Conservation (phyloP, 2,329 filamentous ascomycete species). For the Exophiala sp. region DNA sequence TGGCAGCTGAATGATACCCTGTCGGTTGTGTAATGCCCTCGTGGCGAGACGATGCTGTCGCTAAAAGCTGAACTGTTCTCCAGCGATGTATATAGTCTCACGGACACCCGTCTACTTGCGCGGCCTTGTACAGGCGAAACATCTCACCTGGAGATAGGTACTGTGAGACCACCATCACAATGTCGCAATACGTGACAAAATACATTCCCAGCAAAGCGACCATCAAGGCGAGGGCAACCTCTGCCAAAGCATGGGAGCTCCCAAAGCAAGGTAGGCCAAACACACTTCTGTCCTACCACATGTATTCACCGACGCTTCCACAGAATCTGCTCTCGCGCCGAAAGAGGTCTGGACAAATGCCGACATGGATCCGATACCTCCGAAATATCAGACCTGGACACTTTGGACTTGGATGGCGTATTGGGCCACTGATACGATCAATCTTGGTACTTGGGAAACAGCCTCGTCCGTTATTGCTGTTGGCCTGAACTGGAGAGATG, state of each 20-base stretch:
- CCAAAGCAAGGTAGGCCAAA: slow-evolving; percentile 38
- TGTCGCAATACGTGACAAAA: slow-evolving; percentile 28
- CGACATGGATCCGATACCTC: slow-evolving; percentile 43
- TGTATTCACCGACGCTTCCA: not conserved
- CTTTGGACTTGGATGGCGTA: slow-evolving; percentile 39
- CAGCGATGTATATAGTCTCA: not conserved
- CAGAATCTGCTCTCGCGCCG: slow-evolving; percentile 43
- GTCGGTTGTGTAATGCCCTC: not conserved
- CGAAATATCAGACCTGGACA: slow-evolving; percentile 21
- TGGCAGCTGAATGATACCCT: not conserved
- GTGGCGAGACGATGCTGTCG: not conserved
- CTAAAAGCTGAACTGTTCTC: not conserved
- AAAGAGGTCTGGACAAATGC: slow-evolving; percentile 45
- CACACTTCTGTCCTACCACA: not conserved
- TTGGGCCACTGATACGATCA: slow-evolving; percentile 40
- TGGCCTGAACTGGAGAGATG: slow-evolving; percentile 47
- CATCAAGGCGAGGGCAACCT: slow-evolving; percentile 39
- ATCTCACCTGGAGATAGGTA: not conserved
- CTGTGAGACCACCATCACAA: slow-evolving; percentile 1
- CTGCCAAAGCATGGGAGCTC: slow-evolving; percentile 43
- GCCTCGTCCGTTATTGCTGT: slow-evolving; percentile 46
- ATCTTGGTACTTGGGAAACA: slow-evolving; percentile 48
- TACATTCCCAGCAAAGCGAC: slow-evolving; percentile 35
- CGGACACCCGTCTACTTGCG: not conserved
- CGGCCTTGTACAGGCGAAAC: not conserved